A percentile compares a stretch with the other conserved stretches of the same genome.
phyloP scores from a whole-genome alignment of 805 yeast species.

The Myxozyma kluyveri region DNA sequence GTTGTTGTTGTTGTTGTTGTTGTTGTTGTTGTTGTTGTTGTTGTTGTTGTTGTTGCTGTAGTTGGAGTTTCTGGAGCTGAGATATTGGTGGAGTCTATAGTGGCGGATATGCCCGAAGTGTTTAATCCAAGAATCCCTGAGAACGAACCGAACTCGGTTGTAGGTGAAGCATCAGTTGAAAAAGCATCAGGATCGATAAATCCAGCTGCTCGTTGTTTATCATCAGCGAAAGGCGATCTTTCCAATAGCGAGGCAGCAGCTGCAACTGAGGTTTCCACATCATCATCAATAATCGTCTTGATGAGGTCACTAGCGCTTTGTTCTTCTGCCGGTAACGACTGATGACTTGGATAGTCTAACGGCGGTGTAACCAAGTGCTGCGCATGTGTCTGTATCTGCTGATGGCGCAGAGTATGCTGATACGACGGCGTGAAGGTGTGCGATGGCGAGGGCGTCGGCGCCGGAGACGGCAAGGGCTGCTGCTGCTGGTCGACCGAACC shows the following conservation, averaged over 20 bases:
- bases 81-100: background rate
- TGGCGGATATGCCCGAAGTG: too few species aligned
- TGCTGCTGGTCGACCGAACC: background rate
- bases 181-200: constrained; percentile 23
- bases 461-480: constrained; percentile 10
- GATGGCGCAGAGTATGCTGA: background rate
- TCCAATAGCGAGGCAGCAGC: constrained; percentile 21
- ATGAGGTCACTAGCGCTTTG: constrained; percentile 8
- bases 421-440: background rate
- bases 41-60: too few species aligned
- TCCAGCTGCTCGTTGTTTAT: background rate
- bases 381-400: background rate
- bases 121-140: too few species aligned
- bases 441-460: background rate
- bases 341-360: constrained; percentile 8
- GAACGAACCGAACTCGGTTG: too few species aligned
- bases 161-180: constrained; percentile 13
- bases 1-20: too few species aligned
- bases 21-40: too few species aligned
- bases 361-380: constrained; percentile 24
- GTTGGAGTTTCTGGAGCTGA: background rate
- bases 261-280: constrained; percentile 22
- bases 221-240: constrained; percentile 7
- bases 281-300: constrained; percentile 20
- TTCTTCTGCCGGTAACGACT: background rate